These are phyloP conservation scores for Sarcocystis neurona DNA, from an alignment of 169 alveolate genomes.

Conservation along the genomic window DNA sequence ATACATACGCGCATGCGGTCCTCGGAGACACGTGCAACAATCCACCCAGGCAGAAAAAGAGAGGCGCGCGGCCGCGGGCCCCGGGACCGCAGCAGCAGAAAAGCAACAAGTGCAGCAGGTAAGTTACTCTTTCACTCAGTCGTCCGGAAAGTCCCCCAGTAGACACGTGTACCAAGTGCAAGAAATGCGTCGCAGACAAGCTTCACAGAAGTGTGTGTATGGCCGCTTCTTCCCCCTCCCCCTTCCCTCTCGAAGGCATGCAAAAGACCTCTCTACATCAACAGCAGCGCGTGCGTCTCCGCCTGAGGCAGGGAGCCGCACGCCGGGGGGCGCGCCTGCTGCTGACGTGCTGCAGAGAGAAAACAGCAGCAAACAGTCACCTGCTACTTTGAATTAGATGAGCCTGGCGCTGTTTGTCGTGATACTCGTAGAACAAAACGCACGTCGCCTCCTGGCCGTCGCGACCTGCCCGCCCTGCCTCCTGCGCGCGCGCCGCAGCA, in stretches of 20 bases:
- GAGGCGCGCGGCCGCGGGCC: no score
- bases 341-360: not conserved
- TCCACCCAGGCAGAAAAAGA: no score
- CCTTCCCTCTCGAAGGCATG: not conserved
- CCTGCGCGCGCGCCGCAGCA: slow-evolving; percentile 76
- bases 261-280: not conserved
- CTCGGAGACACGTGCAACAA: no score
- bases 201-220: no score
- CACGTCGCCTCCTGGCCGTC: slow-evolving; percentile 75
- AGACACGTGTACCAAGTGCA: no score
- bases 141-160: no score
- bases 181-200: no score
- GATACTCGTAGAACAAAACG: slow-evolving; percentile 30
- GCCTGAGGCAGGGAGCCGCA: not conserved
- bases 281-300: not conserved
- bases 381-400: slow-evolving; percentile 36
- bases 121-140: no score
- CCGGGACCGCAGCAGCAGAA: no score
- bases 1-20: no score
- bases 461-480: slow-evolving; percentile 97
- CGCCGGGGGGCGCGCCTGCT: not conserved
- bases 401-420: slow-evolving; percentile 58
- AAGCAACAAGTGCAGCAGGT: no score
- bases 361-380: not conserved
- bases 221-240: not conserved